Conservation (phyloP, 331 rosid genomes). For the Malus hybrid region DNA sequence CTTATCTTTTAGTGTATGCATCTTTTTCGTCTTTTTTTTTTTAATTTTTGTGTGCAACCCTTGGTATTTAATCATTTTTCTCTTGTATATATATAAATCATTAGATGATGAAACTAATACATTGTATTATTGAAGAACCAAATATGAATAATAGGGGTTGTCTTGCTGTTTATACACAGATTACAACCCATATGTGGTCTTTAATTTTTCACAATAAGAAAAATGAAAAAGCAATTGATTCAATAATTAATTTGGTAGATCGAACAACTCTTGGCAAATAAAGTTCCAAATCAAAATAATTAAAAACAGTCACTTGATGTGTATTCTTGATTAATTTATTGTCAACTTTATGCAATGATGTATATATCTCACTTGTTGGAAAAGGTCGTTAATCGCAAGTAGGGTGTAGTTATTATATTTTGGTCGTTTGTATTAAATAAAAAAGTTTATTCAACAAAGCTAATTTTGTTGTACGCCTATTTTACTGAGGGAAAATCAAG, state of each 20-base stretch:
- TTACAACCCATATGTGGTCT: background rate
- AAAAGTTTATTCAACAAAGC: too few relatives aligned
- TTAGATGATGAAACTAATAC: background rate
- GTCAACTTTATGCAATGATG: background rate
- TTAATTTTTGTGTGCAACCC: too few relatives aligned
- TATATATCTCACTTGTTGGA: background rate
- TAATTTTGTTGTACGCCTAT: too few relatives aligned
- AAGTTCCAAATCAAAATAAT: background rate
- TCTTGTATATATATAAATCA: background rate
- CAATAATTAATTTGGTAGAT: constrained; percentile 10
- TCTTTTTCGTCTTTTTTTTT: too few relatives aligned
- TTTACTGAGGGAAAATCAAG: too few relatives aligned
- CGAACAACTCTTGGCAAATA: background rate
- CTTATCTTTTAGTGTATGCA: too few relatives aligned
- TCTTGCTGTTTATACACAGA: background rate
- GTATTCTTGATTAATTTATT: background rate
- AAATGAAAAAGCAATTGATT: constrained; percentile 2
- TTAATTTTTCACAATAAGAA: background rate
- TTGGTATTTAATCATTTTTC: too few relatives aligned
- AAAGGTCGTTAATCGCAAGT: background rate
- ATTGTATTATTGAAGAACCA: constrained; percentile 17
- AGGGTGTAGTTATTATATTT: background rate
- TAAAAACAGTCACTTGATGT: background rate
- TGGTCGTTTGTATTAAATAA: background rate
- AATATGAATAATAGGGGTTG: background rate